A percentile compares a stretch with the other conserved stretches of the same genome.
Conservation (phyloP, 441 rosid species). For the Rhodomyrtus psidioides region DNA sequence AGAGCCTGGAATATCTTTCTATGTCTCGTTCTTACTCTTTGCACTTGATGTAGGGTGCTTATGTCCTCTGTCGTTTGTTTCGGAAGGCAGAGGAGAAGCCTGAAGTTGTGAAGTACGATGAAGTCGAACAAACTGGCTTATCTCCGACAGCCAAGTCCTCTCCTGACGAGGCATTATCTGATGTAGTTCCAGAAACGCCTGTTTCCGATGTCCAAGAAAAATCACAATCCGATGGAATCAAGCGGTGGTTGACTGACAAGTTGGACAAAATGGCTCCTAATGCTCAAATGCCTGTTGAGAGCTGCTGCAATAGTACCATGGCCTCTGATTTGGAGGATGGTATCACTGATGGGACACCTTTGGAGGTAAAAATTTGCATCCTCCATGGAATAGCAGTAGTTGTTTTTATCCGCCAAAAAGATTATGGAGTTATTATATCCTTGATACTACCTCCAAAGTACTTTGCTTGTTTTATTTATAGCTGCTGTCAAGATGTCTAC, state of each 20-base stretch:
- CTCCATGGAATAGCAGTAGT: not conserved
- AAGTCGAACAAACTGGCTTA: slow-evolving; percentile 35
- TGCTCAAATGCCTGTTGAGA: slow-evolving; percentile 21
- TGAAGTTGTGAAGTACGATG: slow-evolving; percentile 33
- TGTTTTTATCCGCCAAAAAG: not conserved
- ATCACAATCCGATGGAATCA: slow-evolving; percentile 23
- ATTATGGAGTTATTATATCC: not conserved
- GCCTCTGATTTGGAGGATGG: slow-evolving; percentile 49
- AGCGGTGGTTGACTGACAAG: slow-evolving; percentile 23
- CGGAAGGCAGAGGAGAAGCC: slow-evolving; percentile 51
- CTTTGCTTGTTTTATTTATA: not conserved
- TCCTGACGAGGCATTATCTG: slow-evolving; percentile 60
- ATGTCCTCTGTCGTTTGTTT: slow-evolving; percentile 77
- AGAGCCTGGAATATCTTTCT: not conserved
- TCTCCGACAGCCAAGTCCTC: slow-evolving; percentile 52
- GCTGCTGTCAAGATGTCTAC: not conserved
- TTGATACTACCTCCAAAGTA: not conserved
- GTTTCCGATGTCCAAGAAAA: slow-evolving; percentile 17
- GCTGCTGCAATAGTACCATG: slow-evolving; percentile 36
- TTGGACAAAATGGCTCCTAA: slow-evolving; percentile 16
- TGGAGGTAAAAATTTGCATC: slow-evolving; percentile 27
- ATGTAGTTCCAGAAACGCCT: slow-evolving; percentile 49
- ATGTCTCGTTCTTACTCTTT: not conserved
- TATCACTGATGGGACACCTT: slow-evolving; percentile 22
- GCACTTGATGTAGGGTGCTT: slow-evolving; percentile 34